Percentiles rank a stretch among this genome's conserved stretches.
phyloP scores from a whole-genome alignment of 257 asterid genomes.

The Capsicum chinense region DNA sequence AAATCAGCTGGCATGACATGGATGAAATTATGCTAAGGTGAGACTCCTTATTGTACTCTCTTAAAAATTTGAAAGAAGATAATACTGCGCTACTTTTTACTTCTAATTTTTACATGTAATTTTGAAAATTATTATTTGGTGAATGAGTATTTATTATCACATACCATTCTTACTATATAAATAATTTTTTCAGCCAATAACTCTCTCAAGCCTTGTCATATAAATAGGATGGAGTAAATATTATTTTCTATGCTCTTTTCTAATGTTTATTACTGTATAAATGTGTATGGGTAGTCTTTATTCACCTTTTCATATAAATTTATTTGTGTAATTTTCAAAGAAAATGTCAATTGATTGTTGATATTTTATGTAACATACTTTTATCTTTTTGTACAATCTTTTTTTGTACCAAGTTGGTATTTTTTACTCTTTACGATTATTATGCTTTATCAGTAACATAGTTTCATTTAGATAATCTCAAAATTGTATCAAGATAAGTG shows the following conservation, averaged over 20 bases:
- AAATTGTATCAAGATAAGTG: constrained; percentile 4
- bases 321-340: not conserved
- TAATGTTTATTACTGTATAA: constrained; percentile 11
- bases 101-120: constrained; percentile 1
- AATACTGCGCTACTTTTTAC: not conserved
- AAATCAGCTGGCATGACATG: too few species aligned
- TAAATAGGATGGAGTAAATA: not conserved
- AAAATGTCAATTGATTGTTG: not conserved
- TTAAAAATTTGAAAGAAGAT: not conserved
- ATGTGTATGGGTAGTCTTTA: not conserved
- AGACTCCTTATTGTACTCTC: constrained; percentile 31
- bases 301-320: not conserved
- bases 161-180: not conserved
- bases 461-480: not conserved
- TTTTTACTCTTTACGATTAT: not conserved
- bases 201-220: not conserved
- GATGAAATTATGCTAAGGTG: constrained; percentile 44
- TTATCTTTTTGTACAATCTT: not conserved
- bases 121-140: not conserved
- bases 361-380: not conserved
- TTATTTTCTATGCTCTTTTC: not conserved
- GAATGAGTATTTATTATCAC: not conserved
- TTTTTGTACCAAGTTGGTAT: not conserved
- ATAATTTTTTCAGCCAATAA: not conserved
- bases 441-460: not conserved